Evolutionary conservation across 2,329 filamentous ascomycete genomes (phyloP).

Genomic region (Neonectria ditissima): DNA sequence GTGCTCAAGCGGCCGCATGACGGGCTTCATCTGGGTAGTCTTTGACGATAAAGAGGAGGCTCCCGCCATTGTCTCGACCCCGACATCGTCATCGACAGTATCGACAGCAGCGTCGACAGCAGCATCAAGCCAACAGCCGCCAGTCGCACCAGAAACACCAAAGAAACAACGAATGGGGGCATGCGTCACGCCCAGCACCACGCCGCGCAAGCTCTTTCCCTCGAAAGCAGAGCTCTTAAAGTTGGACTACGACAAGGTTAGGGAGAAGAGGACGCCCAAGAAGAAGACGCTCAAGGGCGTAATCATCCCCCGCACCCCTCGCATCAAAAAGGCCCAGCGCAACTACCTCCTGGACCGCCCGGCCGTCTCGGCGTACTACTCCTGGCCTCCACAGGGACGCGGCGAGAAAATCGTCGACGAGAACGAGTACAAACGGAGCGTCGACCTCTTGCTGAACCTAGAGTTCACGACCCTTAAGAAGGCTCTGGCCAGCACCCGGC

Average conservation of each 20-base stretch:
- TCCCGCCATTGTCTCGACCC: constrained; percentile 24
- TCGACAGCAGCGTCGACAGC: background rate
- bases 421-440: constrained; percentile 73
- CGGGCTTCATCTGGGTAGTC: constrained; percentile 95
- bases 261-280: constrained; percentile 52
- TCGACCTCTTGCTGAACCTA: constrained; percentile 77
- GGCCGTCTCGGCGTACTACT: constrained; percentile 70
- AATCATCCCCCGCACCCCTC: constrained; percentile 73
- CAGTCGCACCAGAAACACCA: constrained; percentile 48
- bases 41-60: constrained; percentile 67
- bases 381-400: constrained; percentile 71
- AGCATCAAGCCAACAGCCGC: constrained; percentile 16
- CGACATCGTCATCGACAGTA: constrained; percentile 41
- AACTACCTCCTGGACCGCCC: constrained; percentile 63
- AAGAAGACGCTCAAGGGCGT: constrained; percentile 66
- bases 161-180: constrained; percentile 41
- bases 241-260: constrained; percentile 27
- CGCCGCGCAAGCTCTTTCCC: constrained; percentile 50
- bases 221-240: constrained; percentile 33
- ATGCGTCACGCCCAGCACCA: constrained; percentile 47
- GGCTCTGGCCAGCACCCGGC: constrained; percentile 71
- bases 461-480: constrained; percentile 77
- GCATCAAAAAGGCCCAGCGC: constrained; percentile 70
- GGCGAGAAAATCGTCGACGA: constrained; percentile 74
- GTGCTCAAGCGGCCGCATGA: constrained; percentile 90